Base-by-base conservation (phyloP, 1,139 yeast species). In the Lodderomyces parapsilosis region DNA sequence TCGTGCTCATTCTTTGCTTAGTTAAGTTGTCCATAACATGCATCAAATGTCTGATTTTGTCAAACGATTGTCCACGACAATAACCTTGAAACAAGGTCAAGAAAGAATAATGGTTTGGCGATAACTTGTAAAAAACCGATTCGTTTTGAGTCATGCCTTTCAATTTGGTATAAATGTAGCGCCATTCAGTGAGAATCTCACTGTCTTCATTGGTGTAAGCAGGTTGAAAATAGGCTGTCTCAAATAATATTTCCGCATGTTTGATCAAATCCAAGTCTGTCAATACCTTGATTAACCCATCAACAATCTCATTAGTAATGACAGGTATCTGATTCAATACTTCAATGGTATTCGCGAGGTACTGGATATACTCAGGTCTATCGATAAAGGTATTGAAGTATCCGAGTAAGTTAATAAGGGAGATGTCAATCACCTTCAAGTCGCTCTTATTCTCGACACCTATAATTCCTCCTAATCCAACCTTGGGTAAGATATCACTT, bases 51-150 rank as follows among this genome's bases (percentile, higher is more conserved):
- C 49, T 38, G 11, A 60, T 50, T n/a, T 51, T 49, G 1, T 45
- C 43, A 24, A 53, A 42, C 14, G 46, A 39, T 6, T 42, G 43
- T 9, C 33, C 36, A 4, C 11, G 19, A 1, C 40, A 33, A 37
- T 58, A 56, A 13, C 51, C 42, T 19, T 49, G 38, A 5, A 63
- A 36, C 20, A 65, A 53, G 4, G 56, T 54, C n/a, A 56, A 45
- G 43, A 65, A 66, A 1, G 72, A 63, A 5, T 49, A 50, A 36
- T 63, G 61, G 13, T 59, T 60, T 0, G 71, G 67, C 2, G 51
- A 44, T 3, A 63, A 36, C 23, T 44, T 40, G 27, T 51, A 54
- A 10, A 47, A 31, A 3, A 42, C 37, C 7, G 39, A 45, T 2
- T 36, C 15, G 13, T 44, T 52, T 5, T 43, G 42, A 0, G 59